Evolutionary conservation across 148 eudicot species (phyloP).

Genomic region (Salicornia ramosissima): DNA sequence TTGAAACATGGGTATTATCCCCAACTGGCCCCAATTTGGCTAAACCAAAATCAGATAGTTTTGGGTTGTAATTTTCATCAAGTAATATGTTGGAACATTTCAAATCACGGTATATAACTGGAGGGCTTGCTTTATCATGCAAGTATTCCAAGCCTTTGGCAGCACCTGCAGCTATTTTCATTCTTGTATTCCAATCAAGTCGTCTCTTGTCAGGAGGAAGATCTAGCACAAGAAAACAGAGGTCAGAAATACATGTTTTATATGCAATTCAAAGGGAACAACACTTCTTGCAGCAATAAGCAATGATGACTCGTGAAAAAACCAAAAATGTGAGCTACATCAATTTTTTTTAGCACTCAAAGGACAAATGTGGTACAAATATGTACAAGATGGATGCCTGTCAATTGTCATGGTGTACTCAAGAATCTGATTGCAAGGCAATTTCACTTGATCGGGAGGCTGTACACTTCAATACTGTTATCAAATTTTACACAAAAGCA

Average conservation of each 20-base stretch:
- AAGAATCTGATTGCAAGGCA: too few species aligned
- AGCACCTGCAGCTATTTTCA: constrained; percentile 92
- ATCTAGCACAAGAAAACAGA: constrained; percentile 25
- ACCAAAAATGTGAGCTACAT: too few species aligned
- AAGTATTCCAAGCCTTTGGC: constrained; percentile 78
- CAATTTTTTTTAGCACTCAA: too few species aligned
- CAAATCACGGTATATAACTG: constrained; percentile 80
- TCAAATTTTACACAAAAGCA: neutral
- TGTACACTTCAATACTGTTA: neutral
- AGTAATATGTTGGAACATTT: constrained; percentile 81
- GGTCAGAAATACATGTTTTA: neutral
- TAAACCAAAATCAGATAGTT: constrained; percentile 79
- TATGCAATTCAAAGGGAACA: neutral
- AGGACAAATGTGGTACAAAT: too few species aligned
- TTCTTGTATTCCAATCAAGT: constrained; percentile 77
- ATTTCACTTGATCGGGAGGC: neutral
- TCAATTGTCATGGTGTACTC: too few species aligned
- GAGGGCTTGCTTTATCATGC: constrained; percentile 71
- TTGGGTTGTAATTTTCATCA: constrained; percentile 59
- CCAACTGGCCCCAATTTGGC: constrained; percentile 87
- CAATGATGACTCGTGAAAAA: too few species aligned
- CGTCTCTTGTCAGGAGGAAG: constrained; percentile 27
- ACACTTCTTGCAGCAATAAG: neutral
- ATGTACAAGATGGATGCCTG: too few species aligned
- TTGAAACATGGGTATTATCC: constrained; percentile 72